A percentile compares a stretch with the other conserved stretches of the same genome.
These are phyloP conservation scores for Arthroderma sp. DNA, from an alignment of 2,329 filamentous ascomycete species.

Conservation along the genomic window DNA sequence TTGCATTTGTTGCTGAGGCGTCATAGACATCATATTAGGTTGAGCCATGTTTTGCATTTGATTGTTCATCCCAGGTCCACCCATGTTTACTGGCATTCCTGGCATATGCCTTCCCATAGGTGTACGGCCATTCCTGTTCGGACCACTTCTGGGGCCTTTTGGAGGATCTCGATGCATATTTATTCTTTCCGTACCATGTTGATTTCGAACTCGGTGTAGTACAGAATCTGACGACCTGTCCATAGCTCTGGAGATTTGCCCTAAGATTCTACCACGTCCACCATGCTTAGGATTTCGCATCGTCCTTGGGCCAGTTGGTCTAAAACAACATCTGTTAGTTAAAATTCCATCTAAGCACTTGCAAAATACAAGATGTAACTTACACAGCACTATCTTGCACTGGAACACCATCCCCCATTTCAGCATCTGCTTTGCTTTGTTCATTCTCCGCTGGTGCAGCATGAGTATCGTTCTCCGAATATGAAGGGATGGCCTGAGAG, in stretches of 20 bases:
- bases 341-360: not conserved
- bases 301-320: conserved; percentile 85
- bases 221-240: conserved; percentile 62
- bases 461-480: conserved; percentile 24
- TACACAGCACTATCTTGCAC: conserved; percentile 27
- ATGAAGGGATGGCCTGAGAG: conserved; percentile 21
- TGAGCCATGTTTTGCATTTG: conserved; percentile 27
- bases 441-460: conserved; percentile 2
- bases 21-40: conserved; percentile 43
- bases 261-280: conserved; percentile 66
- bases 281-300: conserved; percentile 65
- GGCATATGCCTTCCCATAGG: conserved; percentile 27
- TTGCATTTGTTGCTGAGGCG: conserved; percentile 57
- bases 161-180: conserved; percentile 64
- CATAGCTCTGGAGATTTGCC: conserved; percentile 71
- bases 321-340: conserved; percentile 36
- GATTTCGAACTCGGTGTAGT: conserved; percentile 65
- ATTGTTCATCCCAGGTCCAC: conserved; percentile 14
- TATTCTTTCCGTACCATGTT: conserved; percentile 63
- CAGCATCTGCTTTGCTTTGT: conserved; percentile 44
- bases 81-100: conserved; percentile 23
- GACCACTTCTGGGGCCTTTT: conserved; percentile 53
- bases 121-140: conserved; percentile 30
- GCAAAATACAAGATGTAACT: conserved; percentile 10
- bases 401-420: conserved; percentile 51